These are phyloP conservation scores for Ophiostoma populinum DNA, from an alignment of 2,329 filamentous ascomycete genomes.

Conservation along the genomic window DNA sequence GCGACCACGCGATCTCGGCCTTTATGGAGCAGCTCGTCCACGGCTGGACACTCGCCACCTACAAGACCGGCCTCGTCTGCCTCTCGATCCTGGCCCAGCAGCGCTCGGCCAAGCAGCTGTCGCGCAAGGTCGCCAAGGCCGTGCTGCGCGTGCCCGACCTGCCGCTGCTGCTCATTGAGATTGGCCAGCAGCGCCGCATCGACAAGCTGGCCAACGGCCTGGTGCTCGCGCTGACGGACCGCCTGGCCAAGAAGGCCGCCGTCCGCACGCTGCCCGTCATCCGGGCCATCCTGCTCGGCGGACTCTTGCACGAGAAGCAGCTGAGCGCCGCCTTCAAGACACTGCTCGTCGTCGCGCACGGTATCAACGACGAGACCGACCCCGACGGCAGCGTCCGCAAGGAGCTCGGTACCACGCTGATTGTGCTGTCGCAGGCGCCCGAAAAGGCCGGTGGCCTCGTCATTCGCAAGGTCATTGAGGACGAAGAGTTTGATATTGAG, in stretches of 20 bases:
- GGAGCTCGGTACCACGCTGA: conserved; percentile 48
- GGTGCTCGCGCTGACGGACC: conserved; percentile 46
- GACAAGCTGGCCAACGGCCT: conserved; percentile 57
- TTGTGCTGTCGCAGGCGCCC: conserved; percentile 43
- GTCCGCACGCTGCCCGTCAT: conserved; percentile 39
- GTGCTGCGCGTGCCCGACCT: conserved; percentile 47
- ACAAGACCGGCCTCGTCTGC: conserved; percentile 59
- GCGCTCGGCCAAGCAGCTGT: conserved; percentile 51
- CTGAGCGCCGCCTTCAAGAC: conserved; percentile 47
- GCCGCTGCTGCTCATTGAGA: conserved; percentile 37
- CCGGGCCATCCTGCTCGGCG: conserved; percentile 40
- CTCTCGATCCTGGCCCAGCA: conserved; percentile 70
- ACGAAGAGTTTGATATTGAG: conserved; percentile 54
- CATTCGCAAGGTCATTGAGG: conserved; percentile 49
- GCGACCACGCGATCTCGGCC: conserved; percentile 63
- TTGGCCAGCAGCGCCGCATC: conserved; percentile 47
- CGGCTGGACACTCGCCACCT: conserved; percentile 59
- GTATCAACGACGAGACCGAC: conserved; percentile 37
- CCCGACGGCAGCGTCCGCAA: conserved; percentile 39
- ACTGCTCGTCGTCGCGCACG: conserved; percentile 41
- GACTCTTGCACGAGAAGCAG: conserved; percentile 45
- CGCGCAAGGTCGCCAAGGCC: conserved; percentile 50
- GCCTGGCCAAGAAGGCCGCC: conserved; percentile 42
- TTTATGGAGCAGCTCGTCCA: conserved; percentile 78
- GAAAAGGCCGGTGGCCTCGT: conserved; percentile 42